Evolutionary conservation across 805 yeast genomes (phyloP).

Genomic region (Cyberlindnera meyerae): DNA sequence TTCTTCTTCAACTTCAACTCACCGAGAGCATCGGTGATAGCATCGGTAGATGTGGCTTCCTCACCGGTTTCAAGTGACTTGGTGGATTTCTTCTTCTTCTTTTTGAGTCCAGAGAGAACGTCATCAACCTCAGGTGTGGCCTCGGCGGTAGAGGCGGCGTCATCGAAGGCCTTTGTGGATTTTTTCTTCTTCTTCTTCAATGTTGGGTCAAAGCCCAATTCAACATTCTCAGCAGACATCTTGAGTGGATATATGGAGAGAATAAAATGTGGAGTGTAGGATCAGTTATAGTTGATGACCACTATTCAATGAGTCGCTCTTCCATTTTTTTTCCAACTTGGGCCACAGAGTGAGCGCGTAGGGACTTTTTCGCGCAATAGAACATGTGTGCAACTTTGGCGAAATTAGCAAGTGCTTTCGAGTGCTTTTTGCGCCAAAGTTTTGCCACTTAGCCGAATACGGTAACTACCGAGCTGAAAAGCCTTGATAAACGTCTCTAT

Average conservation of each 20-base stretch:
- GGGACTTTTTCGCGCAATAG: background rate
- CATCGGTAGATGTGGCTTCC: constrained; percentile 31
- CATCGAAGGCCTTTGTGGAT: constrained; percentile 40
- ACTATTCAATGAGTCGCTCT: too few species aligned
- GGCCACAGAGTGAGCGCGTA: background rate
- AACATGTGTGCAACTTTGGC: too few species aligned
- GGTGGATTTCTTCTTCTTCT: constrained; percentile 74
- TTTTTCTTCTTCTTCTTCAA: constrained; percentile 79
- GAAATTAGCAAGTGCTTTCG: too few species aligned
- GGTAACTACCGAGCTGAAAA: background rate
- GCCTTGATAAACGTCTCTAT: background rate
- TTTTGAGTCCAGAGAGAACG: constrained; percentile 74
- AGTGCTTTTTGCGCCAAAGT: too few species aligned
- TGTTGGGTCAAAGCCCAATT: constrained; percentile 64
- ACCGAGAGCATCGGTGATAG: constrained; percentile 56
- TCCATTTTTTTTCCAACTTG: background rate
- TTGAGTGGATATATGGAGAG: background rate
- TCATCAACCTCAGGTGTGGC: constrained; percentile 46
- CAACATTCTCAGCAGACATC: constrained; percentile 14
- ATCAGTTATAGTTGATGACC: too few species aligned
- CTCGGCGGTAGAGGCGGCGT: constrained; percentile 37
- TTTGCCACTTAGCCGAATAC: background rate
- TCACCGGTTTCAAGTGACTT: constrained; percentile 32
- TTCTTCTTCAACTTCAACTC: constrained; percentile 80
- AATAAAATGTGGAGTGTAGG: background rate